Evolutionary conservation across 2,329 filamentous ascomycete species (phyloP).

Genomic region (Diaporthe citrichinensis): DNA sequence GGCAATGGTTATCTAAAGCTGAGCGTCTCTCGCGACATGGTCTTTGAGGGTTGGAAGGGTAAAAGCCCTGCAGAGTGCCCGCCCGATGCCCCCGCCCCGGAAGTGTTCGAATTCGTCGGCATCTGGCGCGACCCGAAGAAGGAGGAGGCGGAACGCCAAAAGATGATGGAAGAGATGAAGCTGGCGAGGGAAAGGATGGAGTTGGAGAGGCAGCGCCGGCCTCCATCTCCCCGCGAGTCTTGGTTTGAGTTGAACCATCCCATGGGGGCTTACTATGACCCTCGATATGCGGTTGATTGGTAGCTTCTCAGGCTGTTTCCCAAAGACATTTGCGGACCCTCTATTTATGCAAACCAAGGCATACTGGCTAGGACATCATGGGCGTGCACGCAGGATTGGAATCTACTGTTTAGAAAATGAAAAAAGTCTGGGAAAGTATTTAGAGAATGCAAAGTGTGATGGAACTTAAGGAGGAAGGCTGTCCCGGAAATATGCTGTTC

Average conservation of each 20-base stretch:
- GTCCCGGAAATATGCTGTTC: too few species aligned
- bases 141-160: background rate
- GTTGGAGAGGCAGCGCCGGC: background rate
- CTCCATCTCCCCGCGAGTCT: background rate
- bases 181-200: background rate
- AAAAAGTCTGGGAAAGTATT: too few species aligned
- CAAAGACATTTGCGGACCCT: background rate
- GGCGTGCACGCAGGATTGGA: too few species aligned
- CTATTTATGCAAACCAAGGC: background rate
- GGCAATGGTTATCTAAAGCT: conserved; percentile 15
- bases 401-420: too few species aligned
- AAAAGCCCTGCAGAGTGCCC: background rate
- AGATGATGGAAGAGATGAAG: background rate
- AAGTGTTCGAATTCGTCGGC: conserved; percentile 18
- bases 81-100: conserved; percentile 6
- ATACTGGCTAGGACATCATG: too few species aligned
- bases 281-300: background rate
- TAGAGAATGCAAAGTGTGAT: too few species aligned
- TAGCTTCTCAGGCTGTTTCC: background rate
- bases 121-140: conserved; percentile 4
- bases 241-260: conserved; percentile 26
- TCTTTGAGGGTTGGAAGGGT: background rate
- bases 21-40: conserved; percentile 5
- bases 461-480: too few species aligned
- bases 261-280: conserved; percentile 13